phyloP scores from a whole-genome alignment of 768 basidiomycete species.

The Podaxis rugospora region DNA sequence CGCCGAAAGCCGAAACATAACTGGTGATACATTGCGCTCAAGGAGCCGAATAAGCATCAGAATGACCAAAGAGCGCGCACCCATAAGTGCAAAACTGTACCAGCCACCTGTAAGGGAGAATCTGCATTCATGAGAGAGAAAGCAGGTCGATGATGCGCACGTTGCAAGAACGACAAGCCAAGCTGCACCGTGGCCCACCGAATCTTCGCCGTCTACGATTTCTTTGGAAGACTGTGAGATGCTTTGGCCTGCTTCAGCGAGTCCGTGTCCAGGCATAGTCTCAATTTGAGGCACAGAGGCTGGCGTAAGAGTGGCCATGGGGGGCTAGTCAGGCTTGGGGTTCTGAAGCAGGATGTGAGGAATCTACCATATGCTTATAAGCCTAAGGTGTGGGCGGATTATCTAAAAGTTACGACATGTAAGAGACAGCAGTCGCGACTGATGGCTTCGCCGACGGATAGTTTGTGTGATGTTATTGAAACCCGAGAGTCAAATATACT shows the following conservation, averaged over 20 bases:
- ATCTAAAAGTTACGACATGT: conserved; percentile 9
- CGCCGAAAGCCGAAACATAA: conserved; percentile 40
- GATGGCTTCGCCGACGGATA: not conserved
- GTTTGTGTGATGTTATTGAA: not conserved
- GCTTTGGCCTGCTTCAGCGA: not conserved
- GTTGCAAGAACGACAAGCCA: conserved; percentile 42
- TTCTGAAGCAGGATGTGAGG: not conserved
- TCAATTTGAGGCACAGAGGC: not conserved
- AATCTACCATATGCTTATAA: conserved; percentile 11
- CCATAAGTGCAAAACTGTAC: conserved; percentile 45
- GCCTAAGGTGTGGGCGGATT: conserved; percentile 14
- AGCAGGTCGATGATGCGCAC: conserved; percentile 24
- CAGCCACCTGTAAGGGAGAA: conserved; percentile 28
- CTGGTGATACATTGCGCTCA: conserved; percentile 19
- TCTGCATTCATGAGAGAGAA: not conserved
- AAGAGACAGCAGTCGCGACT: conserved; percentile 1
- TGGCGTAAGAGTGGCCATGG: not conserved
- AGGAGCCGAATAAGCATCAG: not conserved
- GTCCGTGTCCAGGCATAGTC: not conserved
- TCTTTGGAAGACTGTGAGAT: not conserved
- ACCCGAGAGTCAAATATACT: not conserved
- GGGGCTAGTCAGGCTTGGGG: not conserved
- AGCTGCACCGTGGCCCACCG: conserved; percentile 3
- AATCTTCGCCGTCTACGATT: not conserved
- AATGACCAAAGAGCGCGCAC: conserved; percentile 16